Evolutionary conservation across 148 eudicot species (phyloP), one percentile per base, ranked within the genome.

Genomic region (Amaranthus cruentus): DNA sequence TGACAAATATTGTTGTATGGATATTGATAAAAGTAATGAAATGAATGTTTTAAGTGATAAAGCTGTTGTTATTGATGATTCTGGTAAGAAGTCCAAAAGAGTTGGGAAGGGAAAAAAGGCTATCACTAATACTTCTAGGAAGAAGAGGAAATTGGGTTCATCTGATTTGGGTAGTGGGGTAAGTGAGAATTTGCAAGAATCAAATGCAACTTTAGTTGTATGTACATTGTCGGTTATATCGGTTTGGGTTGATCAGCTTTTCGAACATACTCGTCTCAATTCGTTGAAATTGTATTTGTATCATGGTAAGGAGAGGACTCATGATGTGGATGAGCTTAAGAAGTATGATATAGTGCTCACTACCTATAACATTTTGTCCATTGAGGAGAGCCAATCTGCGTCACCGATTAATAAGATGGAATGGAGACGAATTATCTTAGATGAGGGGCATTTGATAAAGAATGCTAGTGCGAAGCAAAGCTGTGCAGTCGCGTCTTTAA

Each of bases 361-460:
- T 4, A 89, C 97, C 4, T 95, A 95, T 76, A 87, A 83, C 80
- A 90, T 89, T 43, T 76, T 95, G 57, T 81, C 89, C 4, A 68
- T 72, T 71, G 98, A 94, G 77, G 84, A 68, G 63, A 43, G 67
- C n/a, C 78, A 70, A 69, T 14, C 66, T 6, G 81, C 68, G 9
- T 87, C 93, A 60, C 97, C 98, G 0, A 57, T 88, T 68, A 87
- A 84, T 77, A 83, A 80, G 86, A 81, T 95, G 70, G 83, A 86
- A 10, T 95, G 98, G 97, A 82, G 90, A 84, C 84, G 98, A 43
- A 86, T 95, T 70, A 90, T 95, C 50, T 84, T 95, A 56, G 98
- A 95, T 47, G 98, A 95, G 87, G 98, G 89, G 44, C 98, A 95
- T 83, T 67, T 87, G 75, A 87, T 95, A 68, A 95, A 91, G 83